Conservation (phyloP, 768 basidiomycete genomes). For the Dioszegia crocea region DNA sequence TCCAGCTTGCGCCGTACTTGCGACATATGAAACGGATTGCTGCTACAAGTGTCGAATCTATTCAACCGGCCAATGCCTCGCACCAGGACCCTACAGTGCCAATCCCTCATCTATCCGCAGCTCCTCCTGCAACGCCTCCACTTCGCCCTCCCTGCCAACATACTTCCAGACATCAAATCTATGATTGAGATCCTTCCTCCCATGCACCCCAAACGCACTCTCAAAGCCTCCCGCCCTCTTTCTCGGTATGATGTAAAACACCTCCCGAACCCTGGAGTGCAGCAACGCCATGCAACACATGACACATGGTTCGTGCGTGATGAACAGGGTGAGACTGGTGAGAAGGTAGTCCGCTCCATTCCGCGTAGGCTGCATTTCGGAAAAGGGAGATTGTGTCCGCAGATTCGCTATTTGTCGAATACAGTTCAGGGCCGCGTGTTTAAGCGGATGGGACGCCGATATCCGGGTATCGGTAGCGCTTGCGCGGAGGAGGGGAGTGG, state of each 20-base stretch:
- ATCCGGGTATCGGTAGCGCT: constrained; percentile 66
- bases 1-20: too few species aligned
- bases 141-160: constrained; percentile 44
- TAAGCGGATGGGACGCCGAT: constrained; percentile 68
- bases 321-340: constrained; percentile 76
- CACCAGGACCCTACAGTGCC: constrained; percentile 1
- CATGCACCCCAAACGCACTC: constrained; percentile 67
- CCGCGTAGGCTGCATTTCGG: constrained; percentile 37
- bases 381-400: constrained; percentile 45
- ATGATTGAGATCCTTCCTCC: constrained; percentile 83
- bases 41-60: too few species aligned
- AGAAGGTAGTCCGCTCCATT: constrained; percentile 84
- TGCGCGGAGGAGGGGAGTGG: constrained; percentile 47
- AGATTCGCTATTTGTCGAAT: constrained; percentile 45
- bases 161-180: constrained; percentile 71
- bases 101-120: constrained; percentile 28
- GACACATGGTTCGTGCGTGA: constrained; percentile 93
- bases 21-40: too few species aligned
- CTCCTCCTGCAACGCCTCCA: constrained; percentile 1
- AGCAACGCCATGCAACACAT: constrained; percentile 97
- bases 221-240: constrained; percentile 75
- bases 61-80: too few species aligned
- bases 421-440: constrained; percentile 74
- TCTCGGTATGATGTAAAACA: constrained; percentile 66
- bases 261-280: constrained; percentile 87